Evolutionary conservation across 2,329 filamentous ascomycete species (phyloP).

Genomic region (Penicillium rolfsii): DNA sequence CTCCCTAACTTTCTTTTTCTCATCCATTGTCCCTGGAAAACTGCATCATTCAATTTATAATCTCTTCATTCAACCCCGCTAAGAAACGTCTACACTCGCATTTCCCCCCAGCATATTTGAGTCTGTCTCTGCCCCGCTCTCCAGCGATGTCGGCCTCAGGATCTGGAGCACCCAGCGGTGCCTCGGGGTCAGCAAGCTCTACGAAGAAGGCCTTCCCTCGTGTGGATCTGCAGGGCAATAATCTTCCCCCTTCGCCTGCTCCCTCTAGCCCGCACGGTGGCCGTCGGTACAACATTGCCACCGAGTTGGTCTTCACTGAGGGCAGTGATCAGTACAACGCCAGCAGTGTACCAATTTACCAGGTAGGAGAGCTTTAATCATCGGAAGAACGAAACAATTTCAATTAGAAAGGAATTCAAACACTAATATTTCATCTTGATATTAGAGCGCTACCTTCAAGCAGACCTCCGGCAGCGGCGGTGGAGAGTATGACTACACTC

Average conservation of each 20-base stretch:
- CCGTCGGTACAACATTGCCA: slow-evolving; percentile 88
- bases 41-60: slow-evolving; percentile 5
- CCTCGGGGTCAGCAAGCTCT: slow-evolving; percentile 33
- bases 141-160: slow-evolving; percentile 46
- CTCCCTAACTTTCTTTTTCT: slow-evolving; percentile 11
- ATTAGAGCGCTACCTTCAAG: slow-evolving; percentile 90
- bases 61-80: neutral
- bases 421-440: slow-evolving; percentile 7
- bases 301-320: slow-evolving; percentile 95
- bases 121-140: slow-evolving; percentile 30
- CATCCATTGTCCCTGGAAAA: slow-evolving; percentile 10
- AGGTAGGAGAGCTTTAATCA: slow-evolving; percentile 52
- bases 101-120: slow-evolving; percentile 1
- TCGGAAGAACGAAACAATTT: neutral
- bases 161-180: slow-evolving; percentile 31
- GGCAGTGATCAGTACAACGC: slow-evolving; percentile 96
- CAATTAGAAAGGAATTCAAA: neutral
- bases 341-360: slow-evolving; percentile 95
- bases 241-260: slow-evolving; percentile 87
- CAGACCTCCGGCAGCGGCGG: slow-evolving; percentile 79
- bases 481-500: slow-evolving; percentile 96
- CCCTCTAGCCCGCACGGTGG: slow-evolving; percentile 87
- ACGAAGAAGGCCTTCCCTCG: slow-evolving; percentile 59
- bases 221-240: slow-evolving; percentile 79
- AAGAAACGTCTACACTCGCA: slow-evolving; percentile 3